A percentile compares a stretch with the other conserved stretches of the same genome.
phyloP scores from a whole-genome alignment of 129 eudicot species.

The Artemisia argyi region DNA sequence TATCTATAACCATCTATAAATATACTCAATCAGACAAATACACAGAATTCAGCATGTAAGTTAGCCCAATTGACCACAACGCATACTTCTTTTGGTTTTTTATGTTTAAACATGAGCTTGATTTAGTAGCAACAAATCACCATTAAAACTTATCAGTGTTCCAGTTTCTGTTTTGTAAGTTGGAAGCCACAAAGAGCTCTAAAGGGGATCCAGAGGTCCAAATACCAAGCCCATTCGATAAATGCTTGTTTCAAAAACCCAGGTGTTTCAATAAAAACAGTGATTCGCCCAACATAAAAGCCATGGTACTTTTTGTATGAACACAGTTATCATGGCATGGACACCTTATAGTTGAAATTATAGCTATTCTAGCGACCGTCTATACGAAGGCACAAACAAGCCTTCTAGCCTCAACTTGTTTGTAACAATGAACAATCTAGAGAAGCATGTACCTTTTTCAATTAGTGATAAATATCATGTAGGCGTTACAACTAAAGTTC shows the following conservation, averaged over 20 bases:
- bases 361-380: background rate
- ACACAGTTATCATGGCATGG: background rate
- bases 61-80: background rate
- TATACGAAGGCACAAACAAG: background rate
- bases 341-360: background rate
- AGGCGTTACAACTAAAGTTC: background rate
- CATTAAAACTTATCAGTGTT: no score
- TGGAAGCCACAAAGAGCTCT: background rate
- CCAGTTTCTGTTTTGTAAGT: background rate
- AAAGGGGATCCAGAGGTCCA: background rate
- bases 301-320: background rate
- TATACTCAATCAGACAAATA: background rate
- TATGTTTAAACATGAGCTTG: no score
- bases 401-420: no score
- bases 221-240: background rate
- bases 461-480: no score
- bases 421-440: no score
- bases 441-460: no score
- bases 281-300: background rate
- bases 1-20: background rate
- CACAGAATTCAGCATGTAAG: background rate
- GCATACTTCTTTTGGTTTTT: no score
- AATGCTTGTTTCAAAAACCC: slow-evolving; percentile 3
- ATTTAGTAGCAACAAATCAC: no score
- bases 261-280: background rate